Conservation (phyloP, 176 grass and related monocot genomes). For the Puccinellia tenuiflora region DNA sequence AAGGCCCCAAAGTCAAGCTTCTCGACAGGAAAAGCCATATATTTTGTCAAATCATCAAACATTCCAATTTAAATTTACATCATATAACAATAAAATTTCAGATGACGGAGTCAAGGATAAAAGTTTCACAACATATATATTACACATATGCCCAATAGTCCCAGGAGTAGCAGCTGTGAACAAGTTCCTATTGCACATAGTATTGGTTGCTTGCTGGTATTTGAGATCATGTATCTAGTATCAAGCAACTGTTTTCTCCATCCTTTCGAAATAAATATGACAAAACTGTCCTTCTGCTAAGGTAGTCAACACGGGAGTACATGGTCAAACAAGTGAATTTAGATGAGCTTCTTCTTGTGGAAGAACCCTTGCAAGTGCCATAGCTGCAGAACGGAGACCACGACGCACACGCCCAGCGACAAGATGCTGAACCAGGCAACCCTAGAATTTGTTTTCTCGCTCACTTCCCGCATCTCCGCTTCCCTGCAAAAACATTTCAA, state of each 20-base stretch:
- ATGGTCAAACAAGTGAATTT: constrained; percentile 30
- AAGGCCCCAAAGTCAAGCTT: background rate
- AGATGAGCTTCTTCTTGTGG: constrained; percentile 97
- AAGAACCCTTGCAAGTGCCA: constrained; percentile 90
- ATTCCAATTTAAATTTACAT: background rate
- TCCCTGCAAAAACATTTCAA: constrained; percentile 55
- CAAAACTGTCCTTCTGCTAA: constrained; percentile 36
- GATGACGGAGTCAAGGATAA: background rate
- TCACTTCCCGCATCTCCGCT: constrained; percentile 78
- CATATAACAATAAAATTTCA: background rate
- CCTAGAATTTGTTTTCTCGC: constrained; percentile 82
- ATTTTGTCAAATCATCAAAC: background rate
- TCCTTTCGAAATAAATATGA: constrained; percentile 12
- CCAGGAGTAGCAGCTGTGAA: background rate
- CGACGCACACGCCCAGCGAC: constrained; percentile 71
- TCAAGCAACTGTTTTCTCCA: constrained; percentile 12
- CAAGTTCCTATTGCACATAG: background rate
- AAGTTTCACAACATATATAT: background rate
- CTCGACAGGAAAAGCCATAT: no score
- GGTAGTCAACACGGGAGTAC: constrained; percentile 27
- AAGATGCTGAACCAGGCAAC: constrained; percentile 90
- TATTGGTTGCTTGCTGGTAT: constrained; percentile 16
- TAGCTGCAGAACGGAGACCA: constrained; percentile 68
- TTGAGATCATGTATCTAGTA: constrained; percentile 23
- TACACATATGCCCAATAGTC: background rate